A percentile compares a stretch with the other conserved stretches of the same genome.
Conservation (phyloP, 306 rosid species). For the Pueraria montana region DNA sequence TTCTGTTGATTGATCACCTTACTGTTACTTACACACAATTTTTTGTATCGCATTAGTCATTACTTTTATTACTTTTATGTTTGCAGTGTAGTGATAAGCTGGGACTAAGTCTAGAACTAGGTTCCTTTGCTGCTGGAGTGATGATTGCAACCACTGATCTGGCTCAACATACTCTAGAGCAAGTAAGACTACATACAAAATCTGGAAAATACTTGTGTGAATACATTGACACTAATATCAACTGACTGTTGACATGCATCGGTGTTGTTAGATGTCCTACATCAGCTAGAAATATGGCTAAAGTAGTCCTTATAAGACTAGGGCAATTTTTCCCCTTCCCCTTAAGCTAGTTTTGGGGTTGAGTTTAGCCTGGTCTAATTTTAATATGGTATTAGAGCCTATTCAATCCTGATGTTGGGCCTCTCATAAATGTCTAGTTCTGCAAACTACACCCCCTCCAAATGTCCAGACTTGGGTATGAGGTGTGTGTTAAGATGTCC, state of each 20-base stretch:
- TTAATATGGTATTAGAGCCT: not conserved
- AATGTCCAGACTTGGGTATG: not conserved
- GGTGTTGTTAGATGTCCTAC: not conserved
- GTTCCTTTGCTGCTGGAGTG: constrained; percentile 99
- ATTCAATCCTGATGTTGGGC: not conserved
- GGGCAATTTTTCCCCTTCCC: not conserved
- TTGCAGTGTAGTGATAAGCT: constrained; percentile 98
- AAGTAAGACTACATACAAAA: constrained; percentile 60
- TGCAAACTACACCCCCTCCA: not conserved
- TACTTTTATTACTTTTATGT: constrained; percentile 34
- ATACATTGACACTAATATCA: constrained; percentile 7
- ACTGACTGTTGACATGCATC: constrained; percentile 44
- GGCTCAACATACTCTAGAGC: constrained; percentile 96
- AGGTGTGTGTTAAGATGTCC: not conserved
- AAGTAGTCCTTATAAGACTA: not conserved
- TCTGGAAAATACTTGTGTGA: constrained; percentile 34
- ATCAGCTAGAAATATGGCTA: not conserved
- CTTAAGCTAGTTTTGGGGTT: not conserved
- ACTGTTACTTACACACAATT: constrained; percentile 13
- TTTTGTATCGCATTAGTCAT: constrained; percentile 47
- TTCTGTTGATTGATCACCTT: constrained; percentile 43
- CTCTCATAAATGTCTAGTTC: not conserved
- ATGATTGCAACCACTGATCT: constrained; percentile 99
- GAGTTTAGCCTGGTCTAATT: not conserved
- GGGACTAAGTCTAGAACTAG: constrained; percentile 95